These are phyloP conservation scores for Asterochloris sp. DNA, from an alignment of 139 green algal genomes.

Conservation along the genomic window DNA sequence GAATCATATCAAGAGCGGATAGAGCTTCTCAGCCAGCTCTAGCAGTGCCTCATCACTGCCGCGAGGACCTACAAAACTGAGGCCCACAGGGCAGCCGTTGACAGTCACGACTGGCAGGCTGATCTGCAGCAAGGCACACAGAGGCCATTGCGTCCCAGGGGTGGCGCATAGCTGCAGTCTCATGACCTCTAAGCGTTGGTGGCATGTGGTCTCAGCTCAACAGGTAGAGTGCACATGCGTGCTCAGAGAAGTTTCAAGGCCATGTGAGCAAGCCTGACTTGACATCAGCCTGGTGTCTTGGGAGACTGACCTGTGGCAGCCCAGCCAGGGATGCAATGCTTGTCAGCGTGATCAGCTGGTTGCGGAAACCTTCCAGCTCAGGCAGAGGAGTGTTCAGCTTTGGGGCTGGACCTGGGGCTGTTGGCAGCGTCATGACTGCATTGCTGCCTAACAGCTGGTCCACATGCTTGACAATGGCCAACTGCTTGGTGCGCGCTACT, in stretches of 20 bases:
- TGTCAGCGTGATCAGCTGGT: slow-evolving; percentile 63
- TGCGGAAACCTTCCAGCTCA: slow-evolving; percentile 66
- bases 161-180: background rate
- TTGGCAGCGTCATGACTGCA: slow-evolving; percentile 68
- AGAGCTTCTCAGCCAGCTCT: slow-evolving; percentile 49
- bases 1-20: slow-evolving; percentile 3
- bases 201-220: background rate
- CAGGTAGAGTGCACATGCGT: background rate
- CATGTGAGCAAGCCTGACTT: background rate
- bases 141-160: background rate
- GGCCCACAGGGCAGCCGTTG: slow-evolving; percentile 72
- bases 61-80: slow-evolving; percentile 71
- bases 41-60: slow-evolving; percentile 79
- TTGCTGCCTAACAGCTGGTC: slow-evolving; percentile 51
- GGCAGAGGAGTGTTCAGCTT: slow-evolving; percentile 31
- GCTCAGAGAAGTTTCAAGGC: background rate
- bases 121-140: slow-evolving; percentile 44
- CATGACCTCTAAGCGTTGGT: background rate
- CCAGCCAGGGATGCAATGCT: slow-evolving; percentile 73
- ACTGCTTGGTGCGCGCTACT: slow-evolving; percentile 4
- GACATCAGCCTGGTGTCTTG: background rate
- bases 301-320: slow-evolving; percentile 72
- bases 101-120: slow-evolving; percentile 59
- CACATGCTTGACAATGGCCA: slow-evolving; percentile 48
- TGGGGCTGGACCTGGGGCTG: slow-evolving; percentile 68